Conservation (phyloP, 371 early-diverging fungal species). For the Syncephalastrum monosporum region DNA sequence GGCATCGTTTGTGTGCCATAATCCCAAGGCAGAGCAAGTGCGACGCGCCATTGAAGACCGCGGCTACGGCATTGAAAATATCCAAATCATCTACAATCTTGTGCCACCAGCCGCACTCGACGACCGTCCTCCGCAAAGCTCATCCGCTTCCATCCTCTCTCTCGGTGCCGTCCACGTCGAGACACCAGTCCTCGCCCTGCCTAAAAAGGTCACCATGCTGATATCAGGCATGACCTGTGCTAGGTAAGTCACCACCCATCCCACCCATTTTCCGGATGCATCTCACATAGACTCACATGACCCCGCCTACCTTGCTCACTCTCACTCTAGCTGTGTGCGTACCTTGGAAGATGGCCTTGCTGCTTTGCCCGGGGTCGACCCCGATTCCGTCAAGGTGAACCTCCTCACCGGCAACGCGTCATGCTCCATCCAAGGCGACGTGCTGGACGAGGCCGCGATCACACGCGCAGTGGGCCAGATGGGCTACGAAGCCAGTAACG, state of each 20-base stretch:
- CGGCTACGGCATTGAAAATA: constrained; percentile 42
- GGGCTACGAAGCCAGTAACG: constrained; percentile 59
- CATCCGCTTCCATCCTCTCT: constrained; percentile 16
- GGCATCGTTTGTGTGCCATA: constrained; percentile 41
- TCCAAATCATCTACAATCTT: constrained; percentile 47
- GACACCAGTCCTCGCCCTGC: constrained; percentile 18
- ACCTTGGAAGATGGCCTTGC: constrained; percentile 63
- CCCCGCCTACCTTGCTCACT: not conserved
- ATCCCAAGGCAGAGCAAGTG: constrained; percentile 26
- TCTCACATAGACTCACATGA: not conserved
- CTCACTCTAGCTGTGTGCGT: constrained; percentile 56
- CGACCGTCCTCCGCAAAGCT: not conserved
- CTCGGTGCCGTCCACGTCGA: constrained; percentile 30
- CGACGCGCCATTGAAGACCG: constrained; percentile 29
- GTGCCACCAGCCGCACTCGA: constrained; percentile 17
- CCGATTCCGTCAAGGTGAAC: constrained; percentile 38
- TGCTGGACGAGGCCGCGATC: constrained; percentile 34
- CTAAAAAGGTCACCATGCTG: constrained; percentile 43
- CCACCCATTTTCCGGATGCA: not conserved
- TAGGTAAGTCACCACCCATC: constrained; percentile 4
- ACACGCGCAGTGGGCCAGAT: constrained; percentile 50
- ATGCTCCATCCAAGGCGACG: constrained; percentile 35
- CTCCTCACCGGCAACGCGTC: constrained; percentile 44
- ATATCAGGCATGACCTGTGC: constrained; percentile 80
- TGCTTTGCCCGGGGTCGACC: constrained; percentile 54